Base-by-base conservation (phyloP, 345 rosid genomes). In the Excoecaria cochinchinensis region DNA sequence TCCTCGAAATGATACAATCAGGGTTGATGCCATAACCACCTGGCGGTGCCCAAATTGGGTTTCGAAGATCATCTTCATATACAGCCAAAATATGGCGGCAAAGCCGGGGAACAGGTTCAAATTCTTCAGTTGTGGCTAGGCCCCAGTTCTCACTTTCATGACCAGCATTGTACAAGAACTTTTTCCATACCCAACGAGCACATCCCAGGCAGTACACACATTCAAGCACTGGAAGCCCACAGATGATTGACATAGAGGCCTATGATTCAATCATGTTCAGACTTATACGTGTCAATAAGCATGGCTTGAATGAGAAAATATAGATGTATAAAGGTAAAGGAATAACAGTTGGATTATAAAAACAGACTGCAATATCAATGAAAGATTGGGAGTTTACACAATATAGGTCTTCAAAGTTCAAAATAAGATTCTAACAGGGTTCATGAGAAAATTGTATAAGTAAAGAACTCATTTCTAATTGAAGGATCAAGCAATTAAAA, bases 61-160 rank as follows among this genome's bases (percentile, higher is more conserved):
- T 78, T 8, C 81, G 86, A 48, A 95, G 91, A 87, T 95, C 92
- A 6, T 88, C 94, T 81, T 92, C 97, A 22, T 92, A 95, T 31
- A 80, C 86, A 21, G 99, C 79, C 48, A 95, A 82, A 79, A 92
- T 81, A 67, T 90, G 67, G 63, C 95, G 91, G 76, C 98, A 95
- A 17, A 88, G 84, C 42, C 87, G 92, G 13, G 99, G 97, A 69
- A 91, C 85, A 0, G 95, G 92, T 77, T 86, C 90, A 48, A 92
- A 95, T 71, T 92, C 99, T 69, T 90, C 88, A 0, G 84, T 82
- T 0, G 92, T 83, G 74, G 99, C 95, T 59, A 88, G 81, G 38
- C 96, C 94, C 99, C 98, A 92, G 46, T 90, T 87, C 83, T 90
- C 88, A 51, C 98, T 91, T 73, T 95, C 99, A 58, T 88, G 90